Conservation (phyloP, 768 basidiomycete species). For the Tylopilus intermedius region DNA sequence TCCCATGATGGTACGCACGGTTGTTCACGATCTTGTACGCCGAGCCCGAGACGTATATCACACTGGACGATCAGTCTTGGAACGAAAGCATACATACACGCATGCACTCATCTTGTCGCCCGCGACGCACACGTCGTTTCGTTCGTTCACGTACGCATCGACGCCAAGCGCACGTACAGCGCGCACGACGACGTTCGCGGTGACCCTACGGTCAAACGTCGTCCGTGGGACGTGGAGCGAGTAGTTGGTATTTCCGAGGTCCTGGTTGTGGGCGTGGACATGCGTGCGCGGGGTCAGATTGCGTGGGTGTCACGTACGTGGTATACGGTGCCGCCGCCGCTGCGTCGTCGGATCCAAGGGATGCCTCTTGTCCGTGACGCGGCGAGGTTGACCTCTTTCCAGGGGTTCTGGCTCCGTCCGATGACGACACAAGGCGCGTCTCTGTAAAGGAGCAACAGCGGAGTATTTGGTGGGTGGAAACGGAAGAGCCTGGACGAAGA, state of each 20-base stretch:
- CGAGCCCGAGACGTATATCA: constrained; percentile 83
- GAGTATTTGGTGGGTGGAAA: constrained; percentile 57
- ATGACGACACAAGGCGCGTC: constrained; percentile 88
- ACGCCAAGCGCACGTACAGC: constrained; percentile 77
- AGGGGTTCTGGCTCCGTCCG: constrained; percentile 95
- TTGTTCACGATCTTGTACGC: constrained; percentile 93
- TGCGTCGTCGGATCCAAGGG: constrained; percentile 78
- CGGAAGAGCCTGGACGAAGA: constrained; percentile 64
- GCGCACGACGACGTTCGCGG: constrained; percentile 69
- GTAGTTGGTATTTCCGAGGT: constrained; percentile 95
- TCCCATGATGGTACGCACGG: constrained; percentile 95
- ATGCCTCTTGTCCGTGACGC: constrained; percentile 49
- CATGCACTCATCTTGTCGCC: constrained; percentile 78
- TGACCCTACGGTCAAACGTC: constrained; percentile 73
- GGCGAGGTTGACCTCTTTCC: constrained; percentile 88
- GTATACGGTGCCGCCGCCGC: constrained; percentile 94
- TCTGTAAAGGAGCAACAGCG: constrained; percentile 82
- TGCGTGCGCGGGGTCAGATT: background rate
- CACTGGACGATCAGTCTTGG: constrained; percentile 2
- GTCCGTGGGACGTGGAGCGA: constrained; percentile 84
- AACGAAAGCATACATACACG: background rate
- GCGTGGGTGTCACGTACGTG: constrained; percentile 56
- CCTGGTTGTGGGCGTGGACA: constrained; percentile 44
- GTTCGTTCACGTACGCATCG: constrained; percentile 74
- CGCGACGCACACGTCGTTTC: constrained; percentile 88